Conservation (phyloP, 495 filamentous ascomycete genomes). For the Aspergillus ostianus region DNA sequence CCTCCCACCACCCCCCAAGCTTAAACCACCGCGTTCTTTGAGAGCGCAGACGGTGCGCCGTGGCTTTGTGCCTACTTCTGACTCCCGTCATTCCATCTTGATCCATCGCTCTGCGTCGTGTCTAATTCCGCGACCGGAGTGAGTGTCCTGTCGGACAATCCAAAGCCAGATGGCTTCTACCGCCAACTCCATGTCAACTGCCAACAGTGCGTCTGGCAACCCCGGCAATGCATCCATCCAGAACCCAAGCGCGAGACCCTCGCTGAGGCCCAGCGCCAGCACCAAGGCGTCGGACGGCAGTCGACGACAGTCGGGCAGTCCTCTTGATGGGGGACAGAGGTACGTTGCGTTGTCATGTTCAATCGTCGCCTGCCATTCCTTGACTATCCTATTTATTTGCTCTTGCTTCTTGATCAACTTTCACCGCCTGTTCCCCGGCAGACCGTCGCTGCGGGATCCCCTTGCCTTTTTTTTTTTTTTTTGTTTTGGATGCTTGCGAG, state of each 20-base stretch:
- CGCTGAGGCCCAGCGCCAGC: conserved; percentile 50
- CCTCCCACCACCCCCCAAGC: conserved; percentile 13
- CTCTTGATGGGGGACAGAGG: conserved; percentile 55
- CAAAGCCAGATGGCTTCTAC: conserved; percentile 50
- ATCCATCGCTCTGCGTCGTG: conserved; percentile 36
- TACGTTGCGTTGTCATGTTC: conserved; percentile 32
- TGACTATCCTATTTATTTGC: conserved; percentile 12
- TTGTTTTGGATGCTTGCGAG: neutral
- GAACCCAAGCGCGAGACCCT: conserved; percentile 40
- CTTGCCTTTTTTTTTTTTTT: conserved; percentile 2
- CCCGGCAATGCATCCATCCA: conserved; percentile 33
- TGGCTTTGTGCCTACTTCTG: conserved; percentile 29
- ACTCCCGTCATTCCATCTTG: conserved; percentile 7
- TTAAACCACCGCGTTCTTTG: conserved; percentile 17
- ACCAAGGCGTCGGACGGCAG: conserved; percentile 50
- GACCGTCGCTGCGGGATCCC: conserved; percentile 6
- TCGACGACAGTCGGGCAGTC: conserved; percentile 57
- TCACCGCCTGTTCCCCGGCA: conserved; percentile 17
- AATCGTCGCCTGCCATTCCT: conserved; percentile 14
- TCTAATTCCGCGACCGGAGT: conserved; percentile 43
- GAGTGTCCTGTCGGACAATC: conserved; percentile 24
- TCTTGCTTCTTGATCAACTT: conserved; percentile 5
- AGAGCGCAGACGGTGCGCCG: conserved; percentile 44
- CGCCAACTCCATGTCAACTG: conserved; percentile 42
- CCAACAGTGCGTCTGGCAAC: conserved; percentile 51